Percentiles rank a stretch among this genome's conserved stretches.
These are phyloP conservation scores for Sungouiella thailandica DNA, from an alignment of 805 yeast genomes.

Conservation along the genomic window DNA sequence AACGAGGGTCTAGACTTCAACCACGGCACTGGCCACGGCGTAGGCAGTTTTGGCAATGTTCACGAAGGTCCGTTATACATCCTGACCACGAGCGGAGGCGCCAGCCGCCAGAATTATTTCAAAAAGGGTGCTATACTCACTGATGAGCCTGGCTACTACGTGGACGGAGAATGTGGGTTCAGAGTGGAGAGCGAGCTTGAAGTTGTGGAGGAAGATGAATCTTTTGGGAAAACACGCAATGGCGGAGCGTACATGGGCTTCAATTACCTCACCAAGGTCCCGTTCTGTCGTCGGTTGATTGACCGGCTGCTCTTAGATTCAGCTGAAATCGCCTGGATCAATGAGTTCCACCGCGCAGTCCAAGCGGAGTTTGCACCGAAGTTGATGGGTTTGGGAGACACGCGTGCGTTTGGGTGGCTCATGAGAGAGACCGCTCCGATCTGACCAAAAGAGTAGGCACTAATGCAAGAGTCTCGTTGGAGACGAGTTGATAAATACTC, in stretches of 20 bases:
- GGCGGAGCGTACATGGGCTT: constrained; percentile 32
- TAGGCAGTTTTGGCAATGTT: constrained; percentile 86
- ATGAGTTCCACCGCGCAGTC: constrained; percentile 31
- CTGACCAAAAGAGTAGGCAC: background rate
- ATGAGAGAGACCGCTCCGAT: constrained; percentile 52
- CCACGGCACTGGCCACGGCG: constrained; percentile 98
- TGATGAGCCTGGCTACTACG: constrained; percentile 93
- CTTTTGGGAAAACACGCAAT: constrained; percentile 30
- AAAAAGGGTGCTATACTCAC: constrained; percentile 68
- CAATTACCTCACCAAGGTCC: constrained; percentile 38
- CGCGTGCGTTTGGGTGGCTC: constrained; percentile 67
- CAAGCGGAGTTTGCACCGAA: constrained; percentile 24
- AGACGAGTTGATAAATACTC: background rate
- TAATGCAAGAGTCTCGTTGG: background rate
- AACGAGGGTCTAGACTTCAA: constrained; percentile 76
- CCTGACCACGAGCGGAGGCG: constrained; percentile 49
- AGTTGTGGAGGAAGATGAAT: constrained; percentile 40
- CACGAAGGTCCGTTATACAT: constrained; percentile 94
- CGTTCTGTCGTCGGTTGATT: constrained; percentile 34
- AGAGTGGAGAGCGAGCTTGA: constrained; percentile 83
- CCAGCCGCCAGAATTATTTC: constrained; percentile 41
- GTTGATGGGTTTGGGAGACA: constrained; percentile 50
- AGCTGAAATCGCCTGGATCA: constrained; percentile 35
- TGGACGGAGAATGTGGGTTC: constrained; percentile 85
- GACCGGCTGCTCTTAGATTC: constrained; percentile 25